Conservation (phyloP, 257 asterid genomes). For the Henckelia pumila region DNA sequence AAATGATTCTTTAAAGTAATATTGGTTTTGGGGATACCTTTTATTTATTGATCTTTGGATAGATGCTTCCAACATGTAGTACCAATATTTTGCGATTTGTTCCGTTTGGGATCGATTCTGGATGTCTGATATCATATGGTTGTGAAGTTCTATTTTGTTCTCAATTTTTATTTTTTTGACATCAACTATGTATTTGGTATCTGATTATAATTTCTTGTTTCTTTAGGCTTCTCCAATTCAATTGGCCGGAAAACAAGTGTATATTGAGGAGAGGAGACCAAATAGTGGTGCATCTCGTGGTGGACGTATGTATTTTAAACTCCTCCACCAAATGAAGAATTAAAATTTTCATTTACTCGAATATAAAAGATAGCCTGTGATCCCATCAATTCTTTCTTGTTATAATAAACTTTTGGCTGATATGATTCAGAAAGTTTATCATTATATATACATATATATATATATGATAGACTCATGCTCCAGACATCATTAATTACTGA, state of each 20-base stretch:
- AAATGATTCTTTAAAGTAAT: not conserved
- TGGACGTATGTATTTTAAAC: constrained; percentile 36
- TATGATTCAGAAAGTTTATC: too few relatives aligned
- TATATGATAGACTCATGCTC: too few relatives aligned
- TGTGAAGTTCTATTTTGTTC: not conserved
- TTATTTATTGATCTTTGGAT: not conserved
- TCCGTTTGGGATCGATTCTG: not conserved
- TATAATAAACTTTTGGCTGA: too few relatives aligned
- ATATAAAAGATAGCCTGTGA: not conserved
- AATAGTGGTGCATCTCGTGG: constrained; percentile 36
- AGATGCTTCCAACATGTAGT: not conserved
- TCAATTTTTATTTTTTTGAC: constrained; percentile 9
- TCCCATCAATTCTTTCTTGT: not conserved
- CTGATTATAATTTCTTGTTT: not conserved
- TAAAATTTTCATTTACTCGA: not conserved
- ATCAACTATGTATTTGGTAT: not conserved
- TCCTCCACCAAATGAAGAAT: not conserved
- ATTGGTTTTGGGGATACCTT: constrained; percentile 3
- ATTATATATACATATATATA: too few relatives aligned
- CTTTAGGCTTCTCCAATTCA: constrained; percentile 52
- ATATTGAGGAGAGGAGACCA: constrained; percentile 46
- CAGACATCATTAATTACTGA: too few relatives aligned
- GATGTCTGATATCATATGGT: not conserved
- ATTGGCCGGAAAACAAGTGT: constrained; percentile 43
- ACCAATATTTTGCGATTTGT: not conserved